phyloP scores from a whole-genome alignment of 305 asterid genomes.

The Solanum aculeatissimum region DNA sequence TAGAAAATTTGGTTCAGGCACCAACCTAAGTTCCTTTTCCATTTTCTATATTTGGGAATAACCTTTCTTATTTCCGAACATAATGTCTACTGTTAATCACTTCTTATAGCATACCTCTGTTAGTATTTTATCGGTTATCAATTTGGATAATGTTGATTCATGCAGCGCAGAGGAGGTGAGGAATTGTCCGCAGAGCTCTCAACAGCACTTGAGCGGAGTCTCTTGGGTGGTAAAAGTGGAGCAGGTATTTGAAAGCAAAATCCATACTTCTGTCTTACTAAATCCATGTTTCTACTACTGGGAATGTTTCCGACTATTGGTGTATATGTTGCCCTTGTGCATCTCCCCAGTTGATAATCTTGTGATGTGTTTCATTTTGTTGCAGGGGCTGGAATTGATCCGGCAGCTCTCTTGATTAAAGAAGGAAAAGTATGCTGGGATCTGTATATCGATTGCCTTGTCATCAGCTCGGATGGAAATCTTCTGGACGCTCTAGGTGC shows the following conservation, averaged over 20 bases:
- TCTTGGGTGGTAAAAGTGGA: conserved; percentile 88
- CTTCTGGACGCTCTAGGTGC: conserved; percentile 83
- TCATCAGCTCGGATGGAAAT: conserved; percentile 88
- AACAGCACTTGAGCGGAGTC: conserved; percentile 64
- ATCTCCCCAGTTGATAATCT: background rate
- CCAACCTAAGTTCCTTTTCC: background rate
- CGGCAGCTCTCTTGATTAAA: conserved; percentile 59
- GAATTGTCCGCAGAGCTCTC: conserved; percentile 77
- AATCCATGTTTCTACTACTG: background rate
- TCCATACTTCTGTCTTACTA: background rate
- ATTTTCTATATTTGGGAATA: background rate
- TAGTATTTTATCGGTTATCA: background rate
- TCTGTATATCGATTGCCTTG: conserved; percentile 81
- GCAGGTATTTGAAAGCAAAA: conserved; percentile 38
- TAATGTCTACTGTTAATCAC: background rate
- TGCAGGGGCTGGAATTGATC: conserved; percentile 86
- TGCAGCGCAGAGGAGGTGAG: conserved; percentile 89
- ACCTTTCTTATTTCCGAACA: background rate
- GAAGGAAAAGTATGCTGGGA: conserved; percentile 93
- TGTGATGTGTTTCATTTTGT: background rate
- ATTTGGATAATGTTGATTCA: background rate
- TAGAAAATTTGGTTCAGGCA: background rate
- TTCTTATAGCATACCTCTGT: background rate
- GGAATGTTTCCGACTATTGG: background rate
- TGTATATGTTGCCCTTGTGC: background rate